Evolutionary conservation across 2,329 filamentous ascomycete species (phyloP).

Genomic region (Cucurbitaria berberidis): DNA sequence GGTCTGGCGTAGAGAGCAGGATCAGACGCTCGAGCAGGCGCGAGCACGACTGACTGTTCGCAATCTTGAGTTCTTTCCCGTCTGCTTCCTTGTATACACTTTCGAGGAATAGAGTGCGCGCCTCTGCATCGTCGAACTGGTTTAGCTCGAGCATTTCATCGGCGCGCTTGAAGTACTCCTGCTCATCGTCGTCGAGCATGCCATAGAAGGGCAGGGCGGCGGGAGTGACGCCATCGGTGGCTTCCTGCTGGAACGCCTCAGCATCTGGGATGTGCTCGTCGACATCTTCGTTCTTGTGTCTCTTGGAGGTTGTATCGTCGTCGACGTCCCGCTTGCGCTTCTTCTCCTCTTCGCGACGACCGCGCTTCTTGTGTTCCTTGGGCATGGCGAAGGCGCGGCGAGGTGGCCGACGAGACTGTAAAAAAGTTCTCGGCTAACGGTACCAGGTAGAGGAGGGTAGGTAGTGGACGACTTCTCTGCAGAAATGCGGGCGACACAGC

Average conservation of each 20-base stretch:
- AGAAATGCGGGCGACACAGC: no score
- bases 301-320: conserved; percentile 47
- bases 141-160: conserved; percentile 91
- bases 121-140: conserved; percentile 77
- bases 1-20: conserved; percentile 74
- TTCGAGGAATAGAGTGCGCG: conserved; percentile 63
- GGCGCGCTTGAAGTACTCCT: conserved; percentile 91
- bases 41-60: conserved; percentile 94
- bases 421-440: conserved; percentile 25
- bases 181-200: conserved; percentile 88
- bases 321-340: conserved; percentile 54
- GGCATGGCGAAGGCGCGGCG: conserved; percentile 55
- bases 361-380: conserved; percentile 64
- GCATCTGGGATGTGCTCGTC: conserved; percentile 19
- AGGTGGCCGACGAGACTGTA: conserved; percentile 13
- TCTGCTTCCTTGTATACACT: conserved; percentile 86
- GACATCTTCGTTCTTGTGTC: conserved; percentile 31
- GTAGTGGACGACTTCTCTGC: not conserved
- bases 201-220: conserved; percentile 81
- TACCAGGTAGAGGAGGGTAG: not conserved
- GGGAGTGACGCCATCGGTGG: conserved; percentile 40
- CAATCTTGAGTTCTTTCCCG: conserved; percentile 94
- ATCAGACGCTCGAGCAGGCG: conserved; percentile 91
- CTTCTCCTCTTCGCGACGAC: conserved; percentile 58
- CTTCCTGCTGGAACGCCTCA: conserved; percentile 21